Evolutionary conservation across 2,329 filamentous ascomycete species (phyloP).

Genomic region (Fusarium praegraminearum): DNA sequence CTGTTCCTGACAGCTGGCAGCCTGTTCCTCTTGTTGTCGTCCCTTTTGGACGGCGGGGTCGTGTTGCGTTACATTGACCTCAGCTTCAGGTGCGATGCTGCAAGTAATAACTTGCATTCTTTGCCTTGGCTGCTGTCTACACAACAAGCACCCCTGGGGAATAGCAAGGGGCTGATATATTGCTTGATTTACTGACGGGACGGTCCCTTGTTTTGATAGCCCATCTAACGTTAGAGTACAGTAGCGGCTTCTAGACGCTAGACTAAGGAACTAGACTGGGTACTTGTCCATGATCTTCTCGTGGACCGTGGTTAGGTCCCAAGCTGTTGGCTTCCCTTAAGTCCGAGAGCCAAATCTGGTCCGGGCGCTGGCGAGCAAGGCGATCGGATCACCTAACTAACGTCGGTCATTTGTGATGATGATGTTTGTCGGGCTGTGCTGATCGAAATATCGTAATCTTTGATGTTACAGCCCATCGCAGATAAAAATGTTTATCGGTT

Average conservation of each 20-base stretch:
- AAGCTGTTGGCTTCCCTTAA: conserved; percentile 29
- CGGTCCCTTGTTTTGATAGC: conserved; percentile 20
- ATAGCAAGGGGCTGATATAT: conserved; percentile 28
- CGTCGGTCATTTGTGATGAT: conserved; percentile 3
- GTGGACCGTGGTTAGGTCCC: conserved; percentile 38
- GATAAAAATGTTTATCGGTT: conserved; percentile 40
- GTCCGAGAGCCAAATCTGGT: conserved; percentile 23
- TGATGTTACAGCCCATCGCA: not conserved
- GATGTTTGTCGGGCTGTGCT: conserved; percentile 3
- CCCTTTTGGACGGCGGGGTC: conserved; percentile 32
- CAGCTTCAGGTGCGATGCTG: conserved; percentile 47
- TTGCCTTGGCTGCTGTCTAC: not conserved
- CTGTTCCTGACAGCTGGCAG: conserved; percentile 26
- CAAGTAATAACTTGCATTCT: conserved; percentile 8
- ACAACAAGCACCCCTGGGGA: not conserved
- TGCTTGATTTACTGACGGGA: conserved; percentile 22
- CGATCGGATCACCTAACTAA: conserved; percentile 9
- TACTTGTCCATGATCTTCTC: conserved; percentile 32
- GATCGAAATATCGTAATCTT: not conserved
- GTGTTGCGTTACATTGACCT: conserved; percentile 46
- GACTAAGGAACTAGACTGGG: conserved; percentile 2
- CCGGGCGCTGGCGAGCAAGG: conserved; percentile 27
- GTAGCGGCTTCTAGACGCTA: conserved; percentile 5
- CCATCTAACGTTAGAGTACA: not conserved
- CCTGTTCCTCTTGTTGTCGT: conserved; percentile 9